A percentile compares a stretch with the other conserved stretches of the same genome.
phyloP scores from a whole-genome alignment of 805 yeast genomes.

The Grigorovia yakushimaensis region DNA sequence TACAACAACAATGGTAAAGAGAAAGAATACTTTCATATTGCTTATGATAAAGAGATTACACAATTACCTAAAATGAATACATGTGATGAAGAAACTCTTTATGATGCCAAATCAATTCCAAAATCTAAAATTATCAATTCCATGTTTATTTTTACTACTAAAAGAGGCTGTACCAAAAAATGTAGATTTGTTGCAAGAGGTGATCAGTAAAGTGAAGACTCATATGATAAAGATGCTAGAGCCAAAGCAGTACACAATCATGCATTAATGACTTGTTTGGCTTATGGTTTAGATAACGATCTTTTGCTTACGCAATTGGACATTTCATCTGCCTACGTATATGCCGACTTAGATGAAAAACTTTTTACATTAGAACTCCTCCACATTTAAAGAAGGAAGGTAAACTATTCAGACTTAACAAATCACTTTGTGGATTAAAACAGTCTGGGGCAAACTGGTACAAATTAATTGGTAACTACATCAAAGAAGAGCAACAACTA shows the following conservation, averaged over 20 bases:
- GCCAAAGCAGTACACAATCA: constrained; percentile 8
- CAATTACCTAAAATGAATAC: no score
- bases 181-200: no score
- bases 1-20: no score
- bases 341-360: background rate
- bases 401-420: constrained; percentile 4
- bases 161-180: no score
- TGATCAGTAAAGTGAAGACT: no score
- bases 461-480: background rate
- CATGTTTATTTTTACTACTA: no score
- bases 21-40: no score
- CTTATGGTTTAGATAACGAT: constrained; percentile 4
- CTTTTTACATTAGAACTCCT: constrained; percentile 1
- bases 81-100: no score
- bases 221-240: no score
- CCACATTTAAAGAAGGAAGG: constrained; percentile 3
- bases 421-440: constrained; percentile 4
- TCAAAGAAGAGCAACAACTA: background rate
- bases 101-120: no score
- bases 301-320: constrained; percentile 5
- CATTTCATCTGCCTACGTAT: constrained; percentile 2
- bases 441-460: constrained; percentile 5
- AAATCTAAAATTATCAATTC: no score
- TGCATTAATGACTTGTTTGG: constrained; percentile 8
- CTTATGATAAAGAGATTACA: no score